A percentile compares a stretch with the other conserved stretches of the same genome.
These are phyloP conservation scores for Malus hybrid DNA, from an alignment of 331 rosid species.

Conservation along the genomic window DNA sequence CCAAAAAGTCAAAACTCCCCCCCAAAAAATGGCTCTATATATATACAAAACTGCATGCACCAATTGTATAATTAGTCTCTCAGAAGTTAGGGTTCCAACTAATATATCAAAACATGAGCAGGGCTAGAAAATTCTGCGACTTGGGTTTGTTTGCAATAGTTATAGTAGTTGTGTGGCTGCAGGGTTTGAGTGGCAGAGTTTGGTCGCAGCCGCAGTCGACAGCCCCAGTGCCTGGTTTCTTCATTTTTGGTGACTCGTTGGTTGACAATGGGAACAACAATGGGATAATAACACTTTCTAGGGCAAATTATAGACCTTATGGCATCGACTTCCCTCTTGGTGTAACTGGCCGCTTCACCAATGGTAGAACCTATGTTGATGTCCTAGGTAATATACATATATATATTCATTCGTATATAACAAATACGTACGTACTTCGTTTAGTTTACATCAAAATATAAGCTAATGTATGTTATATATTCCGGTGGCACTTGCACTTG, in stretches of 20 bases:
- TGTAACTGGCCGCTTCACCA: constrained; percentile 87
- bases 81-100: not conserved
- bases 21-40: not conserved
- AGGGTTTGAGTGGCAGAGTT: constrained; percentile 16
- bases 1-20: not conserved
- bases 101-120: not conserved
- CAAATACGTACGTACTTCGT: too few relatives aligned
- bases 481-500: constrained; percentile 9
- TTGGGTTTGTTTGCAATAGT: not conserved
- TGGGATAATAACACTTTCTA: constrained; percentile 52
- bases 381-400: constrained; percentile 46
- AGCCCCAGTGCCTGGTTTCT: constrained; percentile 39
- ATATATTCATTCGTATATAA: too few relatives aligned
- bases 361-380: constrained; percentile 84
- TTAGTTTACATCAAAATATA: not conserved
- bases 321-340: constrained; percentile 83
- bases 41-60: not conserved
- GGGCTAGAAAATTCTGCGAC: not conserved
- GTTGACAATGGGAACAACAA: constrained; percentile 95
- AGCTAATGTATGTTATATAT: not conserved
- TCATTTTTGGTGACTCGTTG: constrained; percentile 53
- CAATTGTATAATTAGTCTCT: not conserved
- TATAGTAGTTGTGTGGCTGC: not conserved
- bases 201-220: constrained; percentile 16
- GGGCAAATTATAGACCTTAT: constrained; percentile 87